Evolutionary conservation across 129 eudicot genomes (phyloP), one percentile per base, ranked within the genome.

Genomic region (Chrysanthemum seticuspe): DNA sequence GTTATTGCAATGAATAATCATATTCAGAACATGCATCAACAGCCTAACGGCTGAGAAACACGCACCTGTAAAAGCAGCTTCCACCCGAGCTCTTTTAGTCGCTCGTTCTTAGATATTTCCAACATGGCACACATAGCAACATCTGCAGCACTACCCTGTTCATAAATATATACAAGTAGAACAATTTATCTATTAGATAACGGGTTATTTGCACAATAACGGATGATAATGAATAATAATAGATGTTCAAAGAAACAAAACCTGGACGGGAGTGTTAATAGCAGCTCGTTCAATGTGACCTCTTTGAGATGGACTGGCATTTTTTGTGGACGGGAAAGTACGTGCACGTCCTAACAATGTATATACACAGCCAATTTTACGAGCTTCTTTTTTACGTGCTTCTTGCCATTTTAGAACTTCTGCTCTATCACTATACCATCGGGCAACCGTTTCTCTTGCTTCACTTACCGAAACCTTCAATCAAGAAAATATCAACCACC

Each of bases 71-170:
- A 76, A 79, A 94, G 89, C 61, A 94, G 80, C 72, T 79, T 88
- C 97, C 97, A 94, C 7, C 99, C 99, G 64, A 94, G 94, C 79
- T 94, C 94, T 83, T 79, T 87, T 49, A 94, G 31, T 13, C 86
- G 91, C 19, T 65, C 76, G 58, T 94, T 94, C 62, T 80, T 86
- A n/a, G 85, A 67, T 70, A 94, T 88, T 79, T 94, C 87, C 62
- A 94, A 84, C 99, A 94, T 94, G 61, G 99, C 99, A 71, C 97
- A 90, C 99, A 94, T 94, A 13, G 99, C 99, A 34, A 94, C 99
- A 80, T 94, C 99, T 64, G 99, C 99, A 67, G 99, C 99, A 74
- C 99, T 94, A 70, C 99, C 99, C 99, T 94, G 87, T 74, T 60
- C 5, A 54, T 51, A 23, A 61, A 51, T 15, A 4, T 40, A 18